These are phyloP conservation scores for Epichloe typhina DNA, from an alignment of 2,329 filamentous ascomycete species.

Conservation along the genomic window DNA sequence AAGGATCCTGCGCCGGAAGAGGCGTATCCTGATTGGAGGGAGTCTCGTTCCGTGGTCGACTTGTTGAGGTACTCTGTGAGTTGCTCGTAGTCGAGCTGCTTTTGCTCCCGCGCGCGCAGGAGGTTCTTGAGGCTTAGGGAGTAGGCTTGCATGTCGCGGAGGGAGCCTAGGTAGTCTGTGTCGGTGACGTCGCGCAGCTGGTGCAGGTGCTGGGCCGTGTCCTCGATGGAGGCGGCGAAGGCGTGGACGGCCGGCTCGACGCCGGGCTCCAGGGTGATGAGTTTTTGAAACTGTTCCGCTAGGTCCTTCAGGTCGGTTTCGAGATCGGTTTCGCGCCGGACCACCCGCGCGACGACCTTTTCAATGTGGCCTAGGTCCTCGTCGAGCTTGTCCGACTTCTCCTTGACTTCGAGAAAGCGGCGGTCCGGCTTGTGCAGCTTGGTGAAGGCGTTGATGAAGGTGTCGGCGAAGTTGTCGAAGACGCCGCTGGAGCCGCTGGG, in stretches of 20 bases:
- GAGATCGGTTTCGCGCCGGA: constrained; percentile 74
- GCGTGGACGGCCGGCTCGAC: constrained; percentile 71
- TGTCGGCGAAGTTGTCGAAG: constrained; percentile 91
- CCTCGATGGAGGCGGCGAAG: constrained; percentile 77
- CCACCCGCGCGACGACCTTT: constrained; percentile 87
- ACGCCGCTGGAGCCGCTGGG: constrained; percentile 49
- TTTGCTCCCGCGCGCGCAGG: constrained; percentile 87
- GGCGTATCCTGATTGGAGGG: constrained; percentile 48
- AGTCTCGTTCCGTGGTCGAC: constrained; percentile 75
- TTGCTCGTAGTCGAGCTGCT: constrained; percentile 94
- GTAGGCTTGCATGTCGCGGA: constrained; percentile 94
- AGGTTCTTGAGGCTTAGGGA: constrained; percentile 75
- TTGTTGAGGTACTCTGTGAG: constrained; percentile 93
- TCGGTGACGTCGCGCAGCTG: constrained; percentile 83
- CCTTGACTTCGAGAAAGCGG: constrained; percentile 85
- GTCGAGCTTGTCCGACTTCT: constrained; percentile 85
- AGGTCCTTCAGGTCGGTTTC: constrained; percentile 82
- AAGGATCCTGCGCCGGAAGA: constrained; percentile 58
- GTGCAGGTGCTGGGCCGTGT: constrained; percentile 66
- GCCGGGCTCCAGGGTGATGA: constrained; percentile 77
- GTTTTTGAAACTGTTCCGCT: constrained; percentile 81
- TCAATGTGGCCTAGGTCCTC: constrained; percentile 88
- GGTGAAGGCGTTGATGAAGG: constrained; percentile 91
- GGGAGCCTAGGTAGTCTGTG: constrained; percentile 83
- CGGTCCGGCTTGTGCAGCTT: constrained; percentile 93